These are phyloP conservation scores for Erythrobasidium yunnanense DNA, from an alignment of 768 basidiomycete species.

Conservation along the genomic window DNA sequence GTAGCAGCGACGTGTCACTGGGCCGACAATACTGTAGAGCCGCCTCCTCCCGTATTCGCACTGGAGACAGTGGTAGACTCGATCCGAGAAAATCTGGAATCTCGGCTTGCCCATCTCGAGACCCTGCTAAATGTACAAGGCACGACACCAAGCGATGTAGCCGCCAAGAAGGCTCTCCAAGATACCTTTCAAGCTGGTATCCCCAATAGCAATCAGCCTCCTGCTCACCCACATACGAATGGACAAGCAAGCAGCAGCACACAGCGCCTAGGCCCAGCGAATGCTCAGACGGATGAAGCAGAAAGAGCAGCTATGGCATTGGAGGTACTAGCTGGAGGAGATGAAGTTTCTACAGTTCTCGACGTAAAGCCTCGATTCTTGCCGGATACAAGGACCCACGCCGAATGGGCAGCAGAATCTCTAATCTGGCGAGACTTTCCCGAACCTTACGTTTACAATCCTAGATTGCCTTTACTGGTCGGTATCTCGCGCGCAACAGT, in stretches of 20 bases:
- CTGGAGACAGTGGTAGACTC: slow-evolving; percentile 3
- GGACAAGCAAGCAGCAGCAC: too few species aligned
- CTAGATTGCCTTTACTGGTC: not conserved
- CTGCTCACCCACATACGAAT: too few species aligned
- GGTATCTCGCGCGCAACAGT: not conserved
- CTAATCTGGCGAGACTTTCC: not conserved
- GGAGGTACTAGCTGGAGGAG: slow-evolving; percentile 11
- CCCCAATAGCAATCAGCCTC: not conserved
- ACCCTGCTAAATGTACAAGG: not conserved
- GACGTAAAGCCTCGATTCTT: not conserved
- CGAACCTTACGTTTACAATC: not conserved
- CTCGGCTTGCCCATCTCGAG: slow-evolving; percentile 6
- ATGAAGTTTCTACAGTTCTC: not conserved
- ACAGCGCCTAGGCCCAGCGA: too few species aligned
- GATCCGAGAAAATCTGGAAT: slow-evolving; percentile 10
- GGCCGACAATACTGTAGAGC: not conserved
- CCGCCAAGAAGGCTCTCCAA: not conserved
- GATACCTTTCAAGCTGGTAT: not conserved
- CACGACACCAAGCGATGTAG: not conserved
- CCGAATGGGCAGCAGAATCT: too few species aligned
- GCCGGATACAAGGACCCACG: too few species aligned
- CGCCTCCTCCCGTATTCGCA: not conserved
- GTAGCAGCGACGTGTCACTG: slow-evolving; percentile 9
- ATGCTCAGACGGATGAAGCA: too few species aligned
- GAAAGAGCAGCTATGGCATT: slow-evolving; percentile 15